Evolutionary conservation across 2,329 filamentous ascomycete genomes (phyloP), one percentile per base, ranked within the genome.

Genomic region (Epichloe scottii): DNA sequence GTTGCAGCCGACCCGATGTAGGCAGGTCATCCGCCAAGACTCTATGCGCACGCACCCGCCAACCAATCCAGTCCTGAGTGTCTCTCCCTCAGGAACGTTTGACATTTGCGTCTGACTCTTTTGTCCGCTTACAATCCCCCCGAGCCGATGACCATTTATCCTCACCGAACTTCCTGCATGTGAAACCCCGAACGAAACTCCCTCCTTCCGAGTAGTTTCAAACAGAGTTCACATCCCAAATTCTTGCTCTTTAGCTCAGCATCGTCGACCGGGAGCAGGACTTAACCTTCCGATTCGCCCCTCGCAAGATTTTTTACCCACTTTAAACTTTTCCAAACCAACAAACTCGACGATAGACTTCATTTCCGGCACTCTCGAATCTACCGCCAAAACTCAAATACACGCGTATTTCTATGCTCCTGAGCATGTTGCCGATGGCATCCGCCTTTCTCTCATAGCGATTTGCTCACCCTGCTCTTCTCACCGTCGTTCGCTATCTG

Each of bases 301-400:
- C 34, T 49, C 48, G 33, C 12, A 42, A 15, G 39, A 51, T 17
- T 42, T 11, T 17, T 48, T 26, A 37, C 34, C 38, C 33, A 46
- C 37, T 26, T 35, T 15, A 34, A 26, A 21, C 50, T 40, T 23
- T 34, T 42, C 15, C 43, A 35, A 44, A 21, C 43, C 44, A 50
- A 33, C 39, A 44, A 21, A 45, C 33, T 47, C 39, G 42, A 49
- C 41, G 46, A 19, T 15, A 44, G 33, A 44, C 45, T 33, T 51
- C 50, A 48, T 39, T 43, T 50, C 43, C 43, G 30, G 21, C 42
- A 43, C 47, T 47, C 51, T 52, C 30, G 47, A 50, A 38, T 44
- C 42, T 23, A 46, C 23, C 46, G 26, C 46, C 12, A 26, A 33
- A 15, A 42, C 30, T 38, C 23, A 34, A 43, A 35, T 37, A 23